phyloP scores from a whole-genome alignment of 1,139 yeast species.

The Saccharomyces hybrid region DNA sequence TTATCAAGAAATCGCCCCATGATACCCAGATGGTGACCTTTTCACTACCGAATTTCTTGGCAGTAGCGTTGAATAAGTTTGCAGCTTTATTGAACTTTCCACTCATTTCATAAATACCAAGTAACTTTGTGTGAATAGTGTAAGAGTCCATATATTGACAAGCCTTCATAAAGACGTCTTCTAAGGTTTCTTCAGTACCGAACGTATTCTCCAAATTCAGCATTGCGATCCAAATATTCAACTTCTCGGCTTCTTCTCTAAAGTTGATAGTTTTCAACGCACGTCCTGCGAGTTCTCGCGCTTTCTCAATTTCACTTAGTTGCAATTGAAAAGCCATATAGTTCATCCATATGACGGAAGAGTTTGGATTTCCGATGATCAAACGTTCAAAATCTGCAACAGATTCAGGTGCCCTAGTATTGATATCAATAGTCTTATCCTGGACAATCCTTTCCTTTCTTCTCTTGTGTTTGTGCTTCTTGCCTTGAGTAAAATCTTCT shows the following conservation, averaged over 20 bases:
- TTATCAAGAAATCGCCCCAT: constrained; percentile 68
- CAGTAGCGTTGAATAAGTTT: constrained; percentile 53
- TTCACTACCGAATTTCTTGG: constrained; percentile 73
- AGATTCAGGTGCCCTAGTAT: constrained; percentile 84
- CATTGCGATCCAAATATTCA: constrained; percentile 93
- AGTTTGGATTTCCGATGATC: constrained; percentile 84
- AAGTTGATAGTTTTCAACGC: constrained; percentile 85
- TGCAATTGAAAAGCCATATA: constrained; percentile 97
- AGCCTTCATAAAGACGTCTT: constrained; percentile 72
- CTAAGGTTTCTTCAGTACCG: constrained; percentile 77
- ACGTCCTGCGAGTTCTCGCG: constrained; percentile 86
- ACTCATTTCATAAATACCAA: constrained; percentile 65
- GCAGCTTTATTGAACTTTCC: constrained; percentile 66
- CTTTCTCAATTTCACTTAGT: constrained; percentile 86
- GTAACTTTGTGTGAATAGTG: constrained; percentile 71
- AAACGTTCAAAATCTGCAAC: constrained; percentile 86
- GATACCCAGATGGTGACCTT: constrained; percentile 67
- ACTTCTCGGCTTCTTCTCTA: constrained; percentile 88
- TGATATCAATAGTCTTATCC: constrained; percentile 80
- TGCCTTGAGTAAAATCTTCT: constrained; percentile 44
- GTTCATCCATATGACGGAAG: constrained; percentile 94
- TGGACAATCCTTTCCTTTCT: constrained; percentile 46
- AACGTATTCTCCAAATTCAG: constrained; percentile 90
- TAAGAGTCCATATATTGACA: constrained; percentile 88
- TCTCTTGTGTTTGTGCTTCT: constrained; percentile 38